Evolutionary conservation across 306 rosid genomes (phyloP).

Genomic region (Cucurbita pepo): DNA sequence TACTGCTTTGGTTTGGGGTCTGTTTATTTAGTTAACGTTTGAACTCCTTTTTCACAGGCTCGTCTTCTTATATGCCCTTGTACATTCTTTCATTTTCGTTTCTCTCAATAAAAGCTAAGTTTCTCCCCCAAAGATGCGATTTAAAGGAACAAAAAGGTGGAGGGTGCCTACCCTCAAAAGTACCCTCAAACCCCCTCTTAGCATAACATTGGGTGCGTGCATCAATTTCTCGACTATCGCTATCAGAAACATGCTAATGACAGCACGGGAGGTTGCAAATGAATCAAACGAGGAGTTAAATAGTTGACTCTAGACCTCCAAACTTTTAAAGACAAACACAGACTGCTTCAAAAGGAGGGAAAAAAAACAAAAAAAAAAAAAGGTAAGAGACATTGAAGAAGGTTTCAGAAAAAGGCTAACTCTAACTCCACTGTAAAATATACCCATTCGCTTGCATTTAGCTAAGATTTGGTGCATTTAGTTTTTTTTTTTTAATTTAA

Average conservation of each 20-base stretch:
- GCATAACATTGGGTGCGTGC: not conserved
- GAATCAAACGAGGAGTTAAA: not conserved
- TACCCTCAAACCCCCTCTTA: not conserved
- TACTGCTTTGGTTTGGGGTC: not conserved
- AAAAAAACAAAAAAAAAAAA: not conserved
- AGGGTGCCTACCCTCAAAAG: not conserved
- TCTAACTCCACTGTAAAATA: not conserved
- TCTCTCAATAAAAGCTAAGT: not conserved
- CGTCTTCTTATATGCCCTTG: not conserved
- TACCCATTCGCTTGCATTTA: not conserved
- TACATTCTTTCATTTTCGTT: not conserved
- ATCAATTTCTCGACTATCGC: not conserved
- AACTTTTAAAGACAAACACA: not conserved
- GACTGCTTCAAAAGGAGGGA: not conserved
- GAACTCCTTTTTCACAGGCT: not conserved
- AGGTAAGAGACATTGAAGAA: not conserved
- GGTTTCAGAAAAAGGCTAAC: not conserved
- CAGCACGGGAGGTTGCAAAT: not conserved
- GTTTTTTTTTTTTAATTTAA: not conserved
- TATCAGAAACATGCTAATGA: constrained; percentile 1
- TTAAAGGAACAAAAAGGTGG: not conserved
- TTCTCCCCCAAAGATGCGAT: not conserved
- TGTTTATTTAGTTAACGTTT: too few relatives aligned
- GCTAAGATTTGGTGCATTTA: not conserved
- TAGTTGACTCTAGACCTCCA: not conserved